phyloP scores from a whole-genome alignment of 805 yeast genomes.

The Nakazawaea sp. region DNA sequence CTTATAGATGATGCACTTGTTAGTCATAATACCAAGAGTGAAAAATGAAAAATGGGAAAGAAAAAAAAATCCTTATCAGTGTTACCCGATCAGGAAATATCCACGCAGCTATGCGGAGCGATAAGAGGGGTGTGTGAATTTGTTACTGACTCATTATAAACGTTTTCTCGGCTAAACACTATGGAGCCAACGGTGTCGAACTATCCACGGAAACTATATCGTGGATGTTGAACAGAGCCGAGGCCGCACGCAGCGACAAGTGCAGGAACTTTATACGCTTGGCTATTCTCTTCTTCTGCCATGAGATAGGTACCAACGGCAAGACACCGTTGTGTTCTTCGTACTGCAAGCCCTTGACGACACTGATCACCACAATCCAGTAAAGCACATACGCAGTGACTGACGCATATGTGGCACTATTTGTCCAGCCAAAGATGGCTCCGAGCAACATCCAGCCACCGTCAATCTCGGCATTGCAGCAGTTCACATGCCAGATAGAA shows the following conservation, averaged over 20 bases:
- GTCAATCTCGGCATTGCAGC: conserved; percentile 42
- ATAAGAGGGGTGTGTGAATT: no score
- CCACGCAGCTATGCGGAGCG: no score
- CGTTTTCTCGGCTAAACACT: no score
- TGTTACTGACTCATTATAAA: no score
- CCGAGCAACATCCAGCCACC: conserved; percentile 42
- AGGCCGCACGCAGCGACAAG: conserved; percentile 16
- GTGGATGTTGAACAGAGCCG: neutral
- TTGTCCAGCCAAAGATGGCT: conserved; percentile 77
- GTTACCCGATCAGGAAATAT: no score
- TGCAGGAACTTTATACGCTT: conserved; percentile 22
- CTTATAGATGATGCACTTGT: no score
- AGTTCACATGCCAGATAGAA: conserved; percentile 45
- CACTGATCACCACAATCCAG: conserved; percentile 28
- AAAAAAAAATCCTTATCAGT: no score
- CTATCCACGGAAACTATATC: conserved; percentile 1
- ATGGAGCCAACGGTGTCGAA: conserved; percentile 1
- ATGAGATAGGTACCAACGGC: conserved; percentile 47
- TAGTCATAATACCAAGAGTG: no score
- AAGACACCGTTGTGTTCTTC: conserved; percentile 53
- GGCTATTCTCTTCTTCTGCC: conserved; percentile 47
- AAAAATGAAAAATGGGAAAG: no score
- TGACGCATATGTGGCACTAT: conserved; percentile 69
- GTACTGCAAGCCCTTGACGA: conserved; percentile 24
- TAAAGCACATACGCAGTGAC: conserved; percentile 30